phyloP scores from a whole-genome alignment of 1,284 basidiomycete species.

The Malassezia restricta region DNA sequence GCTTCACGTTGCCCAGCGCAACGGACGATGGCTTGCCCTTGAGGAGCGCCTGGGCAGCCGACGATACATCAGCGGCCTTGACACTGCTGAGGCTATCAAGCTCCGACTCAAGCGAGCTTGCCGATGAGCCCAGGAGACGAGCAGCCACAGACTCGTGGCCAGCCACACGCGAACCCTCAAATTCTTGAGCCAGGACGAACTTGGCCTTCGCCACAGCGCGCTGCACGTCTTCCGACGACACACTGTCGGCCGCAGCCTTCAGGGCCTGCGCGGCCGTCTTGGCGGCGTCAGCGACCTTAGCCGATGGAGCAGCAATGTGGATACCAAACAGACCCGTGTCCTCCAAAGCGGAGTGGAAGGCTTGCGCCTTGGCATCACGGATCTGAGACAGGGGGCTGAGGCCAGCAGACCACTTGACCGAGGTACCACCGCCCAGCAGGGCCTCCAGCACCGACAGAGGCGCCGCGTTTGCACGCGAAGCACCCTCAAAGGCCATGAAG shows the following conservation, averaged over 20 bases:
- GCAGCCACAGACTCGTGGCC: conserved; percentile 29
- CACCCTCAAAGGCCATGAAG: conserved; percentile 41
- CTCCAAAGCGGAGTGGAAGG: conserved; percentile 40
- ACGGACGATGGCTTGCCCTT: conserved; percentile 43
- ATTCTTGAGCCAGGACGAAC: conserved; percentile 28
- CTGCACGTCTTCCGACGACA: conserved; percentile 27
- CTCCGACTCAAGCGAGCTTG: conserved; percentile 21
- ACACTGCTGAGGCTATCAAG: conserved; percentile 33
- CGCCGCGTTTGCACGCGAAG: conserved; percentile 22
- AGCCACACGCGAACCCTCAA: conserved; percentile 27
- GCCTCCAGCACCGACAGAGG: conserved; percentile 39
- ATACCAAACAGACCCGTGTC: conserved; percentile 40
- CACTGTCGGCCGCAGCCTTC: conserved; percentile 30
- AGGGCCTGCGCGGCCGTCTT: conserved; percentile 27
- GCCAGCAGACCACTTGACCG: conserved; percentile 42
- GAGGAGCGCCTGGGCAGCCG: conserved; percentile 31
- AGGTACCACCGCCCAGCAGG: conserved; percentile 36
- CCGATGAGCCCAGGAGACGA: conserved; percentile 24
- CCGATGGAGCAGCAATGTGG: conserved; percentile 32
- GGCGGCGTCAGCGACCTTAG: conserved; percentile 26
- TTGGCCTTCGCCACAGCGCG: conserved; percentile 42
- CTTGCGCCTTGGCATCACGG: conserved; percentile 23
- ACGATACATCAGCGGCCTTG: conserved; percentile 22
- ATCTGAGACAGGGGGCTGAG: conserved; percentile 30
- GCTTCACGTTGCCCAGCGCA: conserved; percentile 38